phyloP scores from a whole-genome alignment of 2,329 filamentous ascomycete species.

The Pseudocercospora eumusae region DNA sequence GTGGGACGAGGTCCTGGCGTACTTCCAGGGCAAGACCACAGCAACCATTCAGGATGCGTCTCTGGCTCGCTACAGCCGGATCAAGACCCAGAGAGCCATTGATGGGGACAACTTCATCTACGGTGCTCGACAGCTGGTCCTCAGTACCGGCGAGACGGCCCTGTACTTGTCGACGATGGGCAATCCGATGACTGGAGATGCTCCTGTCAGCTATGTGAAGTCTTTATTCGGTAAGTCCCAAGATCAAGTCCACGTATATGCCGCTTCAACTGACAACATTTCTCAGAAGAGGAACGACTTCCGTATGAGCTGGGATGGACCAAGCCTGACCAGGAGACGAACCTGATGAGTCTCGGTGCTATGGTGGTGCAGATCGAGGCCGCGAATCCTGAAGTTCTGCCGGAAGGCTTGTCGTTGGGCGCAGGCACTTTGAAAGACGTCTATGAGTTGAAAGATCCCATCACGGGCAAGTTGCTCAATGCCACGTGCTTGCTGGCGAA shows the following conservation, averaged over 20 bases:
- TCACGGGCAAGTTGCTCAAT: constrained; percentile 8
- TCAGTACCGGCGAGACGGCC: constrained; percentile 16
- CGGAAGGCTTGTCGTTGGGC: constrained; percentile 8
- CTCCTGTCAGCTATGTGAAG: constrained; percentile 20
- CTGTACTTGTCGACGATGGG: constrained; percentile 16
- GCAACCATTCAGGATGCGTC: constrained; percentile 1
- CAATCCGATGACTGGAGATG: constrained; percentile 20
- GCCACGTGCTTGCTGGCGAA: constrained; percentile 7
- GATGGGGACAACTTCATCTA: constrained; percentile 15
- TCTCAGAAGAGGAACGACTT: constrained; percentile 37
- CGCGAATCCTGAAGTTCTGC: constrained; percentile 10
- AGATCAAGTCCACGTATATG: background rate
- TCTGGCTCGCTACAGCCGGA: constrained; percentile 4
- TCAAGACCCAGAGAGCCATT: constrained; percentile 8
- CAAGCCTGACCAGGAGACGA: constrained; percentile 25
- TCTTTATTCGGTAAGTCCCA: constrained; percentile 25
- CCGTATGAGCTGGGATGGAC: constrained; percentile 43
- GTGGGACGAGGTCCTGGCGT: constrained; percentile 33
- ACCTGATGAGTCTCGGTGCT: constrained; percentile 25
- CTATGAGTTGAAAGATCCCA: constrained; percentile 7
- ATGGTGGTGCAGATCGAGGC: constrained; percentile 15
- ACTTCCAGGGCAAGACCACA: constrained; percentile 29
- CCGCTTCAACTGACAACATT: background rate
- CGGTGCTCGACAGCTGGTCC: constrained; percentile 12
- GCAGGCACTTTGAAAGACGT: constrained; percentile 11